These are phyloP conservation scores for Candida ovalis DNA, from an alignment of 805 yeast genomes.

Conservation along the genomic window DNA sequence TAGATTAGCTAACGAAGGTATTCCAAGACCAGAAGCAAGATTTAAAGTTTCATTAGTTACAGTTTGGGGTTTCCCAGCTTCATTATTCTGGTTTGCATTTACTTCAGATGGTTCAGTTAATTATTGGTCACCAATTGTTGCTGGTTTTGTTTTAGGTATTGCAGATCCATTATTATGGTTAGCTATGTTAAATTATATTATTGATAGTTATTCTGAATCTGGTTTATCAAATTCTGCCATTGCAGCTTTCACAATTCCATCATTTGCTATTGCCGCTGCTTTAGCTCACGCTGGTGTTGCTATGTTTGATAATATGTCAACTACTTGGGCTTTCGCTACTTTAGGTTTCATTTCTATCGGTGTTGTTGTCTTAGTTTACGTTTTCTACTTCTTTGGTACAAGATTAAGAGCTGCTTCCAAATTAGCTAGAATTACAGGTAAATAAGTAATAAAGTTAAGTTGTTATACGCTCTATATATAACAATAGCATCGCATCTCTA, in stretches of 20 bases:
- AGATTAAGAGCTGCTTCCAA: slow-evolving; percentile 28
- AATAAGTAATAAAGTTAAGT: neutral
- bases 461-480: no score
- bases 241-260: slow-evolving; percentile 36
- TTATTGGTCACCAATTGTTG: slow-evolving; percentile 35
- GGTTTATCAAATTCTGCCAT: slow-evolving; percentile 33
- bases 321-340: slow-evolving; percentile 33
- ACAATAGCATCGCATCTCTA: no score
- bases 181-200: slow-evolving; percentile 33
- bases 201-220: slow-evolving; percentile 33
- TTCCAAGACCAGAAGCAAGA: slow-evolving; percentile 34
- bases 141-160: slow-evolving; percentile 31
- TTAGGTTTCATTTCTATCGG: slow-evolving; percentile 32
- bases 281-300: slow-evolving; percentile 37
- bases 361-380: slow-evolving; percentile 31
- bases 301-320: slow-evolving; percentile 34
- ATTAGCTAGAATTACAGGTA: slow-evolving; percentile 21
- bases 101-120: slow-evolving; percentile 29
- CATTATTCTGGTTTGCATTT: slow-evolving; percentile 34
- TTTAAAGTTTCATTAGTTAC: slow-evolving; percentile 30
- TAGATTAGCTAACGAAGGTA: slow-evolving; percentile 31
- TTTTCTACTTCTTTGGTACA: slow-evolving; percentile 33
- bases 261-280: slow-evolving; percentile 34
- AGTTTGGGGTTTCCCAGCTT: slow-evolving; percentile 36
- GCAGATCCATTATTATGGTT: slow-evolving; percentile 34